Base-by-base conservation (phyloP, 805 yeast genomes). In the Kodamaea kaohsiungensis region DNA sequence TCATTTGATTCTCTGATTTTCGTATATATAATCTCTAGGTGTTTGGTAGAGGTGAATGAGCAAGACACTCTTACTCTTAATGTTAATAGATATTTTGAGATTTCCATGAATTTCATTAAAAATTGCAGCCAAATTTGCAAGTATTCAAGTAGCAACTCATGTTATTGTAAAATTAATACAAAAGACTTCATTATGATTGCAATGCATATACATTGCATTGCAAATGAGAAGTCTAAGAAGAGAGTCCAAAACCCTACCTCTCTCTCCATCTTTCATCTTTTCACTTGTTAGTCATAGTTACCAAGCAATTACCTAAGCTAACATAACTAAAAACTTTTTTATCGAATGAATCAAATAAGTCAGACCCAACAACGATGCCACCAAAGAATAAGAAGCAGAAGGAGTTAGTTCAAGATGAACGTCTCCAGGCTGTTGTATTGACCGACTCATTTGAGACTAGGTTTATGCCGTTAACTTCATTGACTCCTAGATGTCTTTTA, bases 391-490 rank as follows among this genome's bases (percentile, higher is more conserved):
- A 79, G 67, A 79, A 79, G 60, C 82, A 78, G 60, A 81, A 82
- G 62, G 89, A 85, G 53, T 75, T 80, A 30, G 85, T 80, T 33
- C 82, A 82, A 63, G 89, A 85, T 65, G 88, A 87, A 58, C 80
- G 92, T 63, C 79, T 95, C 53, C 98, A 93, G 74, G 99, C 99
- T 4, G 86, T 95, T 56, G 97, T 95, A 18, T 81, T 95, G 61
- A 90, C 97, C 13, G 99, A 95, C 71, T 89, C 97, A 17, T 95
- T 89, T 63, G 89, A 92, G 69, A 87, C 95, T 1, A 79, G 97
- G 62, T 95, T 95, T 71, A 86, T 88, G 89, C 99, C 99, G 7
- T 76, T 95, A 59, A 89, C 98, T 0, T 80, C 90, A 1, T 85
- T 84, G 16, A 84, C 78, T 58, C 99, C 99, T 40, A 81, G 99